Conservation (phyloP, 1,139 yeast species). For the Candida tropicalis region DNA sequence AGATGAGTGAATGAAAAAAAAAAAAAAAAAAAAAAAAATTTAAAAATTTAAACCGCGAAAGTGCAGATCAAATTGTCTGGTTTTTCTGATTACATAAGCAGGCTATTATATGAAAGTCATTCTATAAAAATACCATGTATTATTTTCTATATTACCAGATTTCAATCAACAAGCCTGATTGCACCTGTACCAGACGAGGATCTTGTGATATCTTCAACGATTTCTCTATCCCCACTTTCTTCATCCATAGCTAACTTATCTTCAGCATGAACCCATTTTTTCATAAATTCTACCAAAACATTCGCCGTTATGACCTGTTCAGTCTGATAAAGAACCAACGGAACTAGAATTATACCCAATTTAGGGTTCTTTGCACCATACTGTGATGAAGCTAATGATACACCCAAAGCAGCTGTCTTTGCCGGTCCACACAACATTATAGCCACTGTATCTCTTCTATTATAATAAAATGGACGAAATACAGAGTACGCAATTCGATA, state of each 20-base stretch:
- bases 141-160: too few species aligned
- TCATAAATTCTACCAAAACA: conserved; percentile 63
- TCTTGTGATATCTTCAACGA: too few species aligned
- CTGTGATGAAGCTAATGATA: conserved; percentile 76
- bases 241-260: conserved; percentile 23
- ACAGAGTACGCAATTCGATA: conserved; percentile 44
- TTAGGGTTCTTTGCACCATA: conserved; percentile 64
- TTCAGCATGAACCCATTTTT: conserved; percentile 61
- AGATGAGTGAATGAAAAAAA: neutral
- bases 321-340: conserved; percentile 81
- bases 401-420: conserved; percentile 90
- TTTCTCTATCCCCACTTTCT: conserved; percentile 9
- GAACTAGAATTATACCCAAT: conserved; percentile 74
- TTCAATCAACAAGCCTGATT: too few species aligned
- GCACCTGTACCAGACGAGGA: too few species aligned
- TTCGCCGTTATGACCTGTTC: conserved; percentile 87
- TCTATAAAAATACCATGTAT: too few species aligned
- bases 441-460: conserved; percentile 71
- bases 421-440: conserved; percentile 91
- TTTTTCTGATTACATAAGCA: too few species aligned
- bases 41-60: too few species aligned
- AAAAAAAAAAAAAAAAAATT: neutral
- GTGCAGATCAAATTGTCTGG: too few species aligned
- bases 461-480: conserved; percentile 70
- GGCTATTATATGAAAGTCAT: too few species aligned